Base-by-base conservation (phyloP, 2,329 filamentous ascomycete genomes). In the Triangularia verruculosa region DNA sequence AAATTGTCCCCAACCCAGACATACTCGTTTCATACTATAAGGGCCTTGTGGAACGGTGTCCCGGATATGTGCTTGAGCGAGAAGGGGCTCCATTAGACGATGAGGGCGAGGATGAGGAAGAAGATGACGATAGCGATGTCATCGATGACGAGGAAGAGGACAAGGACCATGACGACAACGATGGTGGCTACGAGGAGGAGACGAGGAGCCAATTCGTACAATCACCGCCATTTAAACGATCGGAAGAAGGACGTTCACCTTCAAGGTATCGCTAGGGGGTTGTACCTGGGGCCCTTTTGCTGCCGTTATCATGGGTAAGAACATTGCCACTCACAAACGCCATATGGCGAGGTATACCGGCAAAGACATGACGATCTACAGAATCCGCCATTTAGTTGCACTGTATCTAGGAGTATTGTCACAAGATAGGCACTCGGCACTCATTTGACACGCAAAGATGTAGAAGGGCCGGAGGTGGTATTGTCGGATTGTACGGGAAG, bases 1-100 rank as follows among this genome's bases (percentile, higher is more conserved):
- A 90, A 72, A 99, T 99, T 69, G 93, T 99, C 2, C 95, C 95
- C 4, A 93, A 96, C 72, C 93, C 95, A 1, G 95, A 98, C 74
- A 90, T 96, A 1, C 80, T 99, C 52, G 92, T 93, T 25, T 93
- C 96, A 62, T 99, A 99, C 74, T 99, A 98, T 75, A 86, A 87
- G 65, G 94, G 92, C 57, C 79, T 99, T 32, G 90, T 98, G 30
- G 91, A 86, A 68, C 81, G 86, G 12, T 84, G 83, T 28, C 80
- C 82, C 0, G 83, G 82, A 7, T 89, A 87, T 68, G 73, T 74
- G 24, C 73, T 89, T 8, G 80, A 86, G 67, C 75, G 74, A 17
- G 76, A 78, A 17, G 68, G 69, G 6, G 73, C 9, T 51, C 17
- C 30, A 24, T 12, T 43, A 39, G 53, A 30, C 4, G 54, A 57